Percentiles rank a stretch among this genome's conserved stretches.
Conservation (phyloP, 495 filamentous ascomycete species). For the Podospora conica region DNA sequence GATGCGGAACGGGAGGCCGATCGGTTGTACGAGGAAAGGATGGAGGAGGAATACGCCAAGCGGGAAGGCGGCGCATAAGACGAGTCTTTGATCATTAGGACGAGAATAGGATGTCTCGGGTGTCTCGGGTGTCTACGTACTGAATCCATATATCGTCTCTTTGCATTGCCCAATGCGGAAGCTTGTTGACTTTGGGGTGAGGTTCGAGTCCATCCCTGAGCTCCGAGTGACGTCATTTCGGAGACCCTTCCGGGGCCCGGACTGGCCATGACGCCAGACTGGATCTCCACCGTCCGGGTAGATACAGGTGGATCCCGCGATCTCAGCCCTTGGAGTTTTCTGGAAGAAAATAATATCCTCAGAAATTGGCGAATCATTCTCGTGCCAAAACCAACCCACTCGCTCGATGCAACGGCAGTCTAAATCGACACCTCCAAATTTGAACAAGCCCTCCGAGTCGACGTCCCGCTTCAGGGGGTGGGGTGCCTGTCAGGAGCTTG, state of each 20-base stretch:
- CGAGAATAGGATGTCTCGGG: no score
- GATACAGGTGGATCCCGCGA: no score
- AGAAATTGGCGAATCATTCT: not conserved
- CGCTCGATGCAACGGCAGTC: not conserved
- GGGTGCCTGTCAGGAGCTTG: not conserved
- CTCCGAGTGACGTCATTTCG: not conserved
- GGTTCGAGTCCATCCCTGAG: not conserved
- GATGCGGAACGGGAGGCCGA: conserved; percentile 49
- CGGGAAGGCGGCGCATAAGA: conserved; percentile 56
- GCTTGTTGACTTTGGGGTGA: not conserved
- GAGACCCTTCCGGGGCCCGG: not conserved
- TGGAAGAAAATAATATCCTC: not conserved
- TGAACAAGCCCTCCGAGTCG: not conserved
- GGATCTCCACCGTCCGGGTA: no score
- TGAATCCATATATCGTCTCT: no score
- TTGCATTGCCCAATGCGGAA: not conserved
- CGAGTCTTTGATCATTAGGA: not conserved
- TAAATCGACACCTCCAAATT: not conserved
- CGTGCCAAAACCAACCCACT: not conserved
- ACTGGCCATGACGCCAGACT: no score
- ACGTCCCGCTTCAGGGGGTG: not conserved
- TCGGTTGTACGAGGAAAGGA: conserved; percentile 60
- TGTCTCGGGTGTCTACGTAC: not conserved
- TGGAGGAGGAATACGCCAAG: conserved; percentile 76
- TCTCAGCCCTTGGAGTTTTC: no score